Base-by-base conservation (phyloP, 2,329 filamentous ascomycete genomes). In the Fusarium solani-melongenae region DNA sequence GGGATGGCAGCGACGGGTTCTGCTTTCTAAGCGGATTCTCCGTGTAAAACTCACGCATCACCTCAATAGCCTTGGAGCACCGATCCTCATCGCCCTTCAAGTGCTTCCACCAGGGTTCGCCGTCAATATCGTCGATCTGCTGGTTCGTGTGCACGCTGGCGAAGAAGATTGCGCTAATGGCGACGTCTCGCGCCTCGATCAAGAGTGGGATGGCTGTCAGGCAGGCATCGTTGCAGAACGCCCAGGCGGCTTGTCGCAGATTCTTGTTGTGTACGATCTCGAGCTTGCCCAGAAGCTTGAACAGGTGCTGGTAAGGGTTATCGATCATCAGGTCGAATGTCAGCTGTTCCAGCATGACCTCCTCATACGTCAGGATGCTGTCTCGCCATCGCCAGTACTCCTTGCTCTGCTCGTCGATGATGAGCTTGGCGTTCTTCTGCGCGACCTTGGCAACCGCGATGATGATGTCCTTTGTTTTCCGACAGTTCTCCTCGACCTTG, bases 361-460 rank as follows among this genome's bases (percentile, higher is more conserved):
- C 96, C 83, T 99, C 96, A 79, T 97, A 94, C 74, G 93, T 92
- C 15, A 98, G 86, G 66, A 99, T 97, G 67, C 93, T 96, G 80
- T 99, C 96, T 70, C 95, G 91, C 96, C 96, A 99, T 79, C 93
- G 91, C 96, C 96, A 99, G 81, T 96, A 99, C 80, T 99, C 96
- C 80, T 98, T 98, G 76, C 93, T 97, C 82, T 98, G 95, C 83
- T 98, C 96, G 80, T 99, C 96, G 61, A 98, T 94, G 62, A 96
- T 87, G 67, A 98, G 89, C 77, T 94, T 93, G 2, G 94, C 88
- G 76, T 98, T 96, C 85, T 99, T 98, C 82, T 98, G 95, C 31
- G 96, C 96, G 22, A 98, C 94, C 74, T 96, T 94, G 69, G 95
- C 96, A 77, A 97, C 96, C 1, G 95, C 94, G 34, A 98, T 92